Conservation (phyloP, 129 eudicot species). For the Flaveria brownii region DNA sequence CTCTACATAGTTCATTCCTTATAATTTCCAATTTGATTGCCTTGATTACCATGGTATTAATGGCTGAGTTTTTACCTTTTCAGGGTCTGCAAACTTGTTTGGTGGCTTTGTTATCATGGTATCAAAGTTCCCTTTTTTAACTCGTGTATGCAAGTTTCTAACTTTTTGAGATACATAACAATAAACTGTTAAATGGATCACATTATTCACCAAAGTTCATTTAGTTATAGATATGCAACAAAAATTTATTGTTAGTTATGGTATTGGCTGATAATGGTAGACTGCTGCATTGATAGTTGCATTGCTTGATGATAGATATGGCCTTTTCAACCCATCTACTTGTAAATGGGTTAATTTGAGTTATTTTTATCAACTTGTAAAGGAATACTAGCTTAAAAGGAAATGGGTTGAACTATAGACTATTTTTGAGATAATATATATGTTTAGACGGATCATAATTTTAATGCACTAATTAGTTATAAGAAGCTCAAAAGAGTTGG, state of each 20-base stretch:
- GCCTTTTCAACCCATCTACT: background rate
- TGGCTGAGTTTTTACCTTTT: constrained; percentile 28
- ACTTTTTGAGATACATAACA: constrained; percentile 11
- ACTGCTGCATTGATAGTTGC: constrained; percentile 2
- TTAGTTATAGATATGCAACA: constrained; percentile 10
- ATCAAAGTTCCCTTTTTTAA: constrained; percentile 31
- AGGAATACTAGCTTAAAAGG: background rate
- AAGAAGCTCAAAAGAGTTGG: background rate
- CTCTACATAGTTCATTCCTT: background rate
- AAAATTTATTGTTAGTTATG: background rate
- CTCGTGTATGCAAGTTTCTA: constrained; percentile 21
- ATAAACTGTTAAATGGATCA: constrained; percentile 14
- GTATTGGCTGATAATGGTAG: background rate
- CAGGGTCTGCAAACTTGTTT: constrained; percentile 98
- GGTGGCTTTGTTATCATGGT: constrained; percentile 94
- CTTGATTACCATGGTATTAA: constrained; percentile 21
- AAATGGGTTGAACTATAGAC: background rate
- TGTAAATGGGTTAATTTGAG: background rate
- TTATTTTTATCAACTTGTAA: background rate
- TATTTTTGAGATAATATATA: background rate
- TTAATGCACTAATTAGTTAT: background rate
- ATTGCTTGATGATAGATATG: background rate
- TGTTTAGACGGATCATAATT: background rate
- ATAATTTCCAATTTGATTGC: constrained; percentile 1
- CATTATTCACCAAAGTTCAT: constrained; percentile 17